A percentile compares a stretch with the other conserved stretches of the same genome.
Evolutionary conservation across 148 eudicot genomes (phyloP).

Genomic region (Rhododendron vialii): DNA sequence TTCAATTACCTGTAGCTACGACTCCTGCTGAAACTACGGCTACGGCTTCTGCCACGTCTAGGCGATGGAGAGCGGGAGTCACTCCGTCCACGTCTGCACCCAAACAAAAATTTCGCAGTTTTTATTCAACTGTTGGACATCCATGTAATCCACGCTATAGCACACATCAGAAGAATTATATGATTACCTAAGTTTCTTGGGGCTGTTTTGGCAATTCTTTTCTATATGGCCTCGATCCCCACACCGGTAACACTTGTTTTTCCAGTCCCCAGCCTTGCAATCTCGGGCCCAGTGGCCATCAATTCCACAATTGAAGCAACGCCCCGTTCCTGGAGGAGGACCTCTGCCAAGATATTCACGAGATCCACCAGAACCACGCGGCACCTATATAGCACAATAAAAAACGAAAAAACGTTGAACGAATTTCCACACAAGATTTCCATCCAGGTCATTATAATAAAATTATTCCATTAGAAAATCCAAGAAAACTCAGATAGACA

Average conservation of each 20-base stretch:
- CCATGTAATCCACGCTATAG: neutral
- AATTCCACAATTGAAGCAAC: constrained; percentile 93
- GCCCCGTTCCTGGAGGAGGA: constrained; percentile 85
- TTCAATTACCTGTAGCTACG: constrained; percentile 60
- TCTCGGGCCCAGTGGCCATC: constrained; percentile 99
- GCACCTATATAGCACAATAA: constrained; percentile 29
- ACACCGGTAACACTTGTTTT: constrained; percentile 78
- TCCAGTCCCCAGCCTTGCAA: constrained; percentile 92
- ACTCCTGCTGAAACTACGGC: constrained; percentile 58
- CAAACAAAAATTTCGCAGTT: neutral
- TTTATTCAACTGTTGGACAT: neutral
- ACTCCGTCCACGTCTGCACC: constrained; percentile 47
- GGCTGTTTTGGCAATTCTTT: constrained; percentile 67
- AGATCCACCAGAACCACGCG: constrained; percentile 63
- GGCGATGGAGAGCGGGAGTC: constrained; percentile 57
- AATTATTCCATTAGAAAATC: neutral
- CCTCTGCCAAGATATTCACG: constrained; percentile 73
- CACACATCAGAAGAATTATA: neutral
- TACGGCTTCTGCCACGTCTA: constrained; percentile 41
- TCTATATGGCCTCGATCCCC: constrained; percentile 79
- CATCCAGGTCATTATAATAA: neutral
- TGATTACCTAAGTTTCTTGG: constrained; percentile 43
- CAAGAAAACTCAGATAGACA: neutral
- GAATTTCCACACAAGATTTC: neutral
- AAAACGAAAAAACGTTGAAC: neutral